Base-by-base conservation (phyloP, 768 basidiomycete species). In the Boletus reticulatus region DNA sequence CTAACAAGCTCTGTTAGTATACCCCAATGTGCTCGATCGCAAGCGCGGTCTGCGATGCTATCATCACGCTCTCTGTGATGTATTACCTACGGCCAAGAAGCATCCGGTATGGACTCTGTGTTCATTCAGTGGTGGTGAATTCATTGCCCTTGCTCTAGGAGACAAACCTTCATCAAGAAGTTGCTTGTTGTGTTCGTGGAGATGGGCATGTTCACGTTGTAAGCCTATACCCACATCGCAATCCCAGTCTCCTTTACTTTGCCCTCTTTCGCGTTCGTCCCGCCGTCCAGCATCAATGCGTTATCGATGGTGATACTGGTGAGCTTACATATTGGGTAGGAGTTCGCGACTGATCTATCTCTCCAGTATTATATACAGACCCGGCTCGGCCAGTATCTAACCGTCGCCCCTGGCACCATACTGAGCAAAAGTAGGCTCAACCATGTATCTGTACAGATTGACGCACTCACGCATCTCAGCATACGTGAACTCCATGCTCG, bases 401-500 rank as follows among this genome's bases (percentile, higher is more conserved):
- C 48, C 9, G 11, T 19, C 2, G 55, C 55, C 4, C 65, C 62
- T 9, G 54, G 51, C 14, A 16, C 48, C 34, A 49, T 64, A 37
- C 19, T 60, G 48, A 61, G 56, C 20, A 58, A 62, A 48, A 53
- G 66, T 61, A 11, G n/a, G 52, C 14, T 8, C 12, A 8, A 29
- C 7, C n/a, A 7, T 16, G 4, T 19, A 19, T 6, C 6, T 17
- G 12, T 14, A 5, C 8, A 38, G 22, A 8, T n/a, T 6, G 36
- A 19, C 24, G 29, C 14, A 17, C 47, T 58, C 38, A 44, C 3
- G 19, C 20, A 19, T 24, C 17, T 14, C 22, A 67, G 60, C 66
- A 42, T 66, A 67, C 32, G 49, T 62, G 36, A 56, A 64, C 41
- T 56, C 62, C 20, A 67, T 64, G 60, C 50, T 67, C n/a, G 57